Evolutionary conservation across 2,329 filamentous ascomycete genomes (phyloP), one percentile per base, ranked within the genome.

Genomic region (Endoconidiophora laricicola): DNA sequence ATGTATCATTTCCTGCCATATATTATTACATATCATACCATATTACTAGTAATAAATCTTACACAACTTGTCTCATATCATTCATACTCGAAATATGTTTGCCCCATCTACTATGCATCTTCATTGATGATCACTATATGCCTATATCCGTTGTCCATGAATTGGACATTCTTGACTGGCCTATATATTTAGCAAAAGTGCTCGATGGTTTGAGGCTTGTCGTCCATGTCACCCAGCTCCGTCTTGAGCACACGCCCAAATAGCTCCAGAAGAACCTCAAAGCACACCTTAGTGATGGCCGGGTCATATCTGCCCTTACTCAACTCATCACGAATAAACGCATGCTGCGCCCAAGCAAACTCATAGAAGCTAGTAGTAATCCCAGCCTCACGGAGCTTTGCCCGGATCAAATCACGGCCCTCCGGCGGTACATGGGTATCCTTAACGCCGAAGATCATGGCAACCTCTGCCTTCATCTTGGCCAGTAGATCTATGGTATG

Each of bases 241-340:
- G 81, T 74, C 67, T 84, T 85, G 61, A 95, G 66, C 0, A 76
- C 79, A 20, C 88, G 71, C 0, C 77, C 79, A 65, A 95, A 95
- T 53, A 94, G 60, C 68, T 95, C 88, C 14, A 91, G 70, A 58
- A 95, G 66, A 63, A 95, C 82, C 70, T 94, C 85, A 61, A 94
- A 94, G 67, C 88, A 94, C 36, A 90, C 76, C 61, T 87, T 90
- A 3, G 80, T 79, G 52, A 95, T 73, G 18, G 84, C 86, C 1
- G 88, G 85, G 62, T 95, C 88, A 60, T 94, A 95, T 23, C 88
- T 74, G n/a, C 87, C 88, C 67, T 94, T 94, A 64, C 83, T 87
- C 53, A 91, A 69, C 68, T 95, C 88, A 60, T 95, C 88, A 16
- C 88, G 74, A 62, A 95, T 93, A 61, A 95, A 95, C 4, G 88